These are phyloP conservation scores for Eragrostis curvula DNA, from an alignment of 176 grass and related monocot species.

Conservation along the genomic window DNA sequence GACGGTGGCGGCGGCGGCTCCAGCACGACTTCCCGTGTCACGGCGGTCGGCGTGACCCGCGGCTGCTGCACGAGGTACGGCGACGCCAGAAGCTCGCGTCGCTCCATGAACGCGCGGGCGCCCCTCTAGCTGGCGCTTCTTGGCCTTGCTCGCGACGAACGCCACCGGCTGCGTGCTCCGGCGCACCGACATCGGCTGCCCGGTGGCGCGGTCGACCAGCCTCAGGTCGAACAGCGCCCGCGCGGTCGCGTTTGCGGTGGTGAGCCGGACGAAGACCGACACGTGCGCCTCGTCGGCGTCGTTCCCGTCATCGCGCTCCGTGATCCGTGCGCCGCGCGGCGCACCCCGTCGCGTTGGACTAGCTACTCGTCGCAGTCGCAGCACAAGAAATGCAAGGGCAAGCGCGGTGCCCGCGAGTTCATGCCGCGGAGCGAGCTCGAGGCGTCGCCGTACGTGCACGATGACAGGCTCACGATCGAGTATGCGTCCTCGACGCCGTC, in stretches of 20 bases:
- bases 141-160: neutral
- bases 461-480: slow-evolving; percentile 43
- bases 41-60: neutral
- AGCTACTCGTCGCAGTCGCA: neutral
- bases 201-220: slow-evolving; percentile 6
- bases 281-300: neutral
- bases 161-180: neutral
- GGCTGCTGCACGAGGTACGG: neutral
- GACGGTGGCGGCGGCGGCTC: slow-evolving; percentile 23
- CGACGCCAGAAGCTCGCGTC: neutral
- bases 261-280: neutral
- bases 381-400: neutral
- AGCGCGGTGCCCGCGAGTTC: neutral
- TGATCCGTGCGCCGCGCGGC: neutral
- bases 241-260: neutral
- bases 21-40: neutral
- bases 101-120: too few relatives aligned
- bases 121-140: neutral
- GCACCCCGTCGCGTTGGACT: neutral
- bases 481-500: slow-evolving; percentile 25
- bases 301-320: too few relatives aligned
- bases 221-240: neutral
- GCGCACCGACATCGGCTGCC: neutral
- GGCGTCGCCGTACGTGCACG: slow-evolving; percentile 30
- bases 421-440: slow-evolving; percentile 31